Evolutionary conservation across 352 stramenopile species (phyloP), one percentile per base, ranked within the genome.

Genomic region (Pythium chondricola): DNA sequence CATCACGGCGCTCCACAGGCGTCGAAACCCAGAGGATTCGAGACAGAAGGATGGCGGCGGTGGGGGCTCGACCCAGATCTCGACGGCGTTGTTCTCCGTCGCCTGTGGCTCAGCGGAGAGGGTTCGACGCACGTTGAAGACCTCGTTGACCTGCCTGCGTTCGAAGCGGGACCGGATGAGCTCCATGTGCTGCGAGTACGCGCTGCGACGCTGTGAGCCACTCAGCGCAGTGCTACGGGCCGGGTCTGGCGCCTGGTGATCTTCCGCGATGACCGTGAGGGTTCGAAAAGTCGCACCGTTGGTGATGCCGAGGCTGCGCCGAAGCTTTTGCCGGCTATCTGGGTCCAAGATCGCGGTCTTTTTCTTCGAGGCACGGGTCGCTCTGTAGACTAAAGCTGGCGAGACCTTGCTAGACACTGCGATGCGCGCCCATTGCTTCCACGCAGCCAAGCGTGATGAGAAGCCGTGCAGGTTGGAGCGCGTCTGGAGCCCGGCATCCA

Each of bases 1-100:
- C 57, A 71, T 74, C 16, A 69, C 32, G 17, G 38, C 31, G 20
- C 65, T 61, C 65, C 65, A 74, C 11, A 45, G 18, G 4, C 42
- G 44, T 0, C 62, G 47, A n/a, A 69, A 69, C 3, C 52, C 29
- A 8, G 65, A 69, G 30, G 56, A 48, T 25, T 71, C 59, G 25
- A 71, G 25, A 14, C 43, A 64, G 29, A 68, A 66, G 8, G 58
- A 44, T 3, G 58, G 46, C 8, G 54, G 58, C 1, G 53, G 43
- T 2, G 55, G 63, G 10, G 59, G 63, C 9, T 68, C 54, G 33
- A 63, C 39, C 63, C 63, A 71, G 20, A 71, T 69, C 24, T 66
- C 49, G 17, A 39, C 48, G 22, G 53, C 48, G 0, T 31, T 56
- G 7, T 27, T 48, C 3, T 29, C 38, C 1, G 8, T 29, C 8